Evolutionary conservation across 2,329 filamentous ascomycete species (phyloP), one percentile per base, ranked within the genome.

Genomic region (Didymella glomerata): DNA sequence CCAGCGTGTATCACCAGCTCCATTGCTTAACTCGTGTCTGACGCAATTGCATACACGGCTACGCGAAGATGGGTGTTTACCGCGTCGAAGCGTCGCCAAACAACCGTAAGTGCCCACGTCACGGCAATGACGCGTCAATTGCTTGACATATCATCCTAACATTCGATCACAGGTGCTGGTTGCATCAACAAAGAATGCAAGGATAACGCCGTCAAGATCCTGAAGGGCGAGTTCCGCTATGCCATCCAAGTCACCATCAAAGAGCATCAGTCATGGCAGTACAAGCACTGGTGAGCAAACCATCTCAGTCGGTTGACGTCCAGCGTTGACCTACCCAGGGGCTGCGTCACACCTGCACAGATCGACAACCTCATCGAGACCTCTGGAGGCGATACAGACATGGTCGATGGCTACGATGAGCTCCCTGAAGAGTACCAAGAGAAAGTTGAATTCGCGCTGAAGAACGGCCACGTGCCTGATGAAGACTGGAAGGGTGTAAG

Each of bases 401-500:
- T 85, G 60, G 82, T 97, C 55, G 92, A 97, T 73, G 92, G 92
- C 59, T 96, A 86, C 64, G 92, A 96, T 22, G 92, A 95, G 63
- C 78, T 96, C 3, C 79, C 88, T 36, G 79, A 83, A 0, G 89
- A 92, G 2, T 69, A 86, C 1, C 87, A 93, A 77, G 86, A 86
- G 44, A 97, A 95, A 81, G 81, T 97, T 64, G 82, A 85, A 49
- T 85, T 84, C 45, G 91, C 90, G 50, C 77, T 97, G 24, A 83
- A 85, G 58, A 85, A 93, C 73, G 92, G 92, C 24, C 91, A 95
- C 69, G 89, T 98, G 68, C 89, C 90, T 66, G 84, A 92, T 41
- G 89, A 91, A 50, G 94, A 97, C 68, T 97, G 92, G 87, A 94
- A 90, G 32, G 92, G 92, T 13, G 93, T 96, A 84, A 79, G 90